These are phyloP conservation scores for Penicillium goetzii DNA, from an alignment of 495 filamentous ascomycete genomes.

Conservation along the genomic window DNA sequence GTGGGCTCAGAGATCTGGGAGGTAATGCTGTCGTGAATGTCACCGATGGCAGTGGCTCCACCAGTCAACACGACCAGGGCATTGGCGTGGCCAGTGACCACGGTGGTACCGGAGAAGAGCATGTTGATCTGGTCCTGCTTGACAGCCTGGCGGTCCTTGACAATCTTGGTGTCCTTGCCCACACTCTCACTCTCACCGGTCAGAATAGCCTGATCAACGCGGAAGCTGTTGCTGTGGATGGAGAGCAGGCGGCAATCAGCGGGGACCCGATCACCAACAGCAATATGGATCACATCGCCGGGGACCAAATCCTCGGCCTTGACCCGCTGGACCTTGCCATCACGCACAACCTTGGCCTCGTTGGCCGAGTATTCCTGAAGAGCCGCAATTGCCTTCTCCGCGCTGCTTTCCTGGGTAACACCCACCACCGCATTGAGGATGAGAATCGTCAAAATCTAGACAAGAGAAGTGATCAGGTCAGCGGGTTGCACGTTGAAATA, in stretches of 20 bases:
- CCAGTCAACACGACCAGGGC: constrained; percentile 93
- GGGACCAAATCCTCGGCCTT: constrained; percentile 96
- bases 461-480: constrained; percentile 13
- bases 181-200: constrained; percentile 99
- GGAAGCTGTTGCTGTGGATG: constrained; percentile 96
- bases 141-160: constrained; percentile 83
- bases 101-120: constrained; percentile 97
- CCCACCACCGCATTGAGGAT: constrained; percentile 96
- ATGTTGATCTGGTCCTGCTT: constrained; percentile 98
- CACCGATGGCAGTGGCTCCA: constrained; percentile 90
- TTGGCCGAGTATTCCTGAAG: constrained; percentile 99
- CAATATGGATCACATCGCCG: constrained; percentile 86
- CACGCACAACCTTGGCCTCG: constrained; percentile 88
- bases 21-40: constrained; percentile 98
- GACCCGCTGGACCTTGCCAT: constrained; percentile 73
- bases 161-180: constrained; percentile 70
- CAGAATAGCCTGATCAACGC: constrained; percentile 94
- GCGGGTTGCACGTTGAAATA: constrained; percentile 14
- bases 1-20: constrained; percentile 98
- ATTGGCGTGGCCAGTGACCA: constrained; percentile 91
- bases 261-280: constrained; percentile 94
- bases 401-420: constrained; percentile 97
- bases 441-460: constrained; percentile 91
- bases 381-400: constrained; percentile 97
- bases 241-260: constrained; percentile 90